phyloP scores from a whole-genome alignment of 2,329 filamentous ascomycete species.

The Penicillium sp. region DNA sequence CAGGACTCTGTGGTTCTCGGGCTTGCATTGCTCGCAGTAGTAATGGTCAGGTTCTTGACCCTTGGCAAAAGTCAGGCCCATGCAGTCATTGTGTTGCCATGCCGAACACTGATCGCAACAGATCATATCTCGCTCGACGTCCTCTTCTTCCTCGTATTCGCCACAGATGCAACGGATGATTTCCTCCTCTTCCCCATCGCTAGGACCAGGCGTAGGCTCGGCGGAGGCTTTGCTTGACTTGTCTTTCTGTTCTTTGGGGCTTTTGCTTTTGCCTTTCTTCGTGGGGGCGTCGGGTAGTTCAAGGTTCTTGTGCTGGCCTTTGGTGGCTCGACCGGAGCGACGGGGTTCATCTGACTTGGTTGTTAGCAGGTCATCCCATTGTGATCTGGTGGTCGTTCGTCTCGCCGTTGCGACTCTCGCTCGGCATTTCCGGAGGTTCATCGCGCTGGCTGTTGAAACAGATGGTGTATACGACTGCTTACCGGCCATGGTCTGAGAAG shows the following conservation, averaged over 20 bases:
- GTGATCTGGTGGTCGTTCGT: constrained; percentile 1
- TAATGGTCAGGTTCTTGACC: constrained; percentile 76
- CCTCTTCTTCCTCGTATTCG: constrained; percentile 75
- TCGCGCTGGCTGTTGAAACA: constrained; percentile 1
- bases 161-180: constrained; percentile 93
- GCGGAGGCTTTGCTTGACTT: constrained; percentile 43
- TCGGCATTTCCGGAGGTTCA: constrained; percentile 3
- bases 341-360: constrained; percentile 67
- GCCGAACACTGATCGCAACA: constrained; percentile 86
- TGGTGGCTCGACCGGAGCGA: constrained; percentile 91
- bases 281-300: constrained; percentile 59
- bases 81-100: constrained; percentile 97
- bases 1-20: constrained; percentile 74
- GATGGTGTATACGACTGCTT: constrained; percentile 44
- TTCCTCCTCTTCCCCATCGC: constrained; percentile 59
- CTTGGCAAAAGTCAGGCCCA: constrained; percentile 73
- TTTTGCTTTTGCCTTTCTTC: constrained; percentile 44
- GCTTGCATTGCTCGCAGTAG: constrained; percentile 85
- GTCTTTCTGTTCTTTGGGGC: constrained; percentile 32
- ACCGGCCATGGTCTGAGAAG: constrained; percentile 52
- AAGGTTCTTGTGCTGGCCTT: constrained; percentile 90
- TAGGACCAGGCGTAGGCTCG: constrained; percentile 40
- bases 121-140: constrained; percentile 87
- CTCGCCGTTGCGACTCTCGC: neutral
- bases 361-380: constrained; percentile 26